Conservation (phyloP, 2,329 filamentous ascomycete genomes). For the Xylariaceae sp. region DNA sequence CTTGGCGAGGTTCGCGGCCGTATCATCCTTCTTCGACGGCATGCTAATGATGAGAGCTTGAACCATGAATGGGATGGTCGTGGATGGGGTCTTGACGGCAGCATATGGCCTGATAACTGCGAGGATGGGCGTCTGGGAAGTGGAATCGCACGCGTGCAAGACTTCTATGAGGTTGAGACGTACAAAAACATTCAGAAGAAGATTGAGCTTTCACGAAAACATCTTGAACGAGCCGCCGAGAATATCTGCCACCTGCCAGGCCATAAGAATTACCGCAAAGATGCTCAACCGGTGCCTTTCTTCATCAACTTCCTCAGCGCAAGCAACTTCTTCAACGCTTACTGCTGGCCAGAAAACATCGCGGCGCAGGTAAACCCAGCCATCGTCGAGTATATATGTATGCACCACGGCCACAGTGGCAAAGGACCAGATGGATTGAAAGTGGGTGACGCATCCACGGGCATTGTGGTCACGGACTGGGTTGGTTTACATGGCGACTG, state of each 20-base stretch:
- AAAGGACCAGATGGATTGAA: slow-evolving; percentile 46
- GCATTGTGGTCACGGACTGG: slow-evolving; percentile 90
- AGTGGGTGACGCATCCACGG: slow-evolving; percentile 70
- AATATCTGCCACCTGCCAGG: slow-evolving; percentile 43
- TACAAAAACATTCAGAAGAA: slow-evolving; percentile 74
- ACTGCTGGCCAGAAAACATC: slow-evolving; percentile 90
- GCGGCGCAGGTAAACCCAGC: slow-evolving; percentile 82
- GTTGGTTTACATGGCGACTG: slow-evolving; percentile 83
- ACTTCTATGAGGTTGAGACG: slow-evolving; percentile 85
- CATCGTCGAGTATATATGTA: slow-evolving; percentile 57
- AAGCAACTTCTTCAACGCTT: slow-evolving; percentile 88
- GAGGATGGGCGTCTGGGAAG: slow-evolving; percentile 64
- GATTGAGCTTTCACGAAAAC: slow-evolving; percentile 65
- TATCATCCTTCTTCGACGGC: slow-evolving; percentile 79
- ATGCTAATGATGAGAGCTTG: slow-evolving; percentile 56
- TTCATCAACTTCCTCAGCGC: slow-evolving; percentile 88
- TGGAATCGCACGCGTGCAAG: slow-evolving; percentile 78
- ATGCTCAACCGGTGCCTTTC: slow-evolving; percentile 50
- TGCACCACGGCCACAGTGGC: slow-evolving; percentile 48
- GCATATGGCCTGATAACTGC: slow-evolving; percentile 82
- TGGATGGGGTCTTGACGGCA: slow-evolving; percentile 57
- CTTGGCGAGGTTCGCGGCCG: slow-evolving; percentile 76
- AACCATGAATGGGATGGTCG: slow-evolving; percentile 44
- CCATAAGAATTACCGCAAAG: slow-evolving; percentile 25
- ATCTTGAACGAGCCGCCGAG: slow-evolving; percentile 67